Evolutionary conservation across 768 basidiomycete species (phyloP).

Genomic region (Pleurotus tuoliensis): DNA sequence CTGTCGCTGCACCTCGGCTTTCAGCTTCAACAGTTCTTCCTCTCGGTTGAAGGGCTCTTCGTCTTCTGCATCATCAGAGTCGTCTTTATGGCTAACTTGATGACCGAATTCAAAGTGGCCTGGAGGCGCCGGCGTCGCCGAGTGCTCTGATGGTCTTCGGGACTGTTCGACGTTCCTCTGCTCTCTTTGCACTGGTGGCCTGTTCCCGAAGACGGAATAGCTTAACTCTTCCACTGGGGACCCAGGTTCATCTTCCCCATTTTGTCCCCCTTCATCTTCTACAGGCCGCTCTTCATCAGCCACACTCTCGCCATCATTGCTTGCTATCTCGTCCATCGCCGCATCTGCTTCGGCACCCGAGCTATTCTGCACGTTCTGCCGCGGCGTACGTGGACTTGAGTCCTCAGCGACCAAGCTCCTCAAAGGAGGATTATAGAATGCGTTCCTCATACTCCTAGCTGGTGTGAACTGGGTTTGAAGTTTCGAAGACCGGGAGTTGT

Average conservation of each 20-base stretch:
- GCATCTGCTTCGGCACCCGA: conserved; percentile 12
- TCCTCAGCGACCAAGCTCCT: conserved; percentile 18
- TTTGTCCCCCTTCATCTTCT: conserved; percentile 8
- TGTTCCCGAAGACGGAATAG: conserved; percentile 26
- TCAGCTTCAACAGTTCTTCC: conserved; percentile 16
- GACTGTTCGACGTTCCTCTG: conserved; percentile 2
- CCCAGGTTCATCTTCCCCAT: conserved; percentile 16
- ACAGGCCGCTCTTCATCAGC: conserved; percentile 13
- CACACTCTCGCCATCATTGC: conserved; percentile 11
- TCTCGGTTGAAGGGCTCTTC: conserved; percentile 23
- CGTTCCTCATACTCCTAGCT: conserved; percentile 55
- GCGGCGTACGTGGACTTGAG: conserved; percentile 11
- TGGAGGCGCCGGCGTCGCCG: conserved; percentile 32
- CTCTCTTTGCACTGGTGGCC: conserved; percentile 12
- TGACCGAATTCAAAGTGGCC: conserved; percentile 32
- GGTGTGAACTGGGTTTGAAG: conserved; percentile 35
- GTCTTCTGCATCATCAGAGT: conserved; percentile 19
- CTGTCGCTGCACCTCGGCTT: conserved; percentile 14
- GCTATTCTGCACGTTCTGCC: conserved; percentile 10
- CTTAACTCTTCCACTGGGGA: conserved; percentile 16
- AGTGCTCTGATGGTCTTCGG: conserved; percentile 13
- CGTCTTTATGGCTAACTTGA: conserved; percentile 33
- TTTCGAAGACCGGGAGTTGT: conserved; percentile 28
- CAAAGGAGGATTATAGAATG: conserved; percentile 55
- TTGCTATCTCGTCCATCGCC: background rate